Conservation (phyloP, 1,139 yeast genomes). For the Protomyces inouyei region DNA sequence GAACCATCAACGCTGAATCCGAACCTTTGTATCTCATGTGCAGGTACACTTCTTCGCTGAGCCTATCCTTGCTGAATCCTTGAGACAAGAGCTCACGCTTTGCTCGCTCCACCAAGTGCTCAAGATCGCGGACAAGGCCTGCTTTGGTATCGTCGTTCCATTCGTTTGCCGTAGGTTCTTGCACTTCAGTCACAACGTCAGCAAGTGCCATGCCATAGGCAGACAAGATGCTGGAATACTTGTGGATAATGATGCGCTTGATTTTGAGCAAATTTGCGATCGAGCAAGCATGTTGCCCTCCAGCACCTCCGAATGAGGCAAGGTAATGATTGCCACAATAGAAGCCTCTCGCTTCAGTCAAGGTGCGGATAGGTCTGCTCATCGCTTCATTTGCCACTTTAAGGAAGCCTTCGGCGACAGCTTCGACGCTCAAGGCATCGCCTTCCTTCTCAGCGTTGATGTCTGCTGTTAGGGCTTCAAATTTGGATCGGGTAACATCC, state of each 20-base stretch:
- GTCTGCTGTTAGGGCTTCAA: slow-evolving; percentile 43
- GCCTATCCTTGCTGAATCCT: slow-evolving; percentile 45
- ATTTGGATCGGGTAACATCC: slow-evolving; percentile 44
- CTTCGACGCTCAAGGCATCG: slow-evolving; percentile 41
- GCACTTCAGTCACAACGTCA: slow-evolving; percentile 55
- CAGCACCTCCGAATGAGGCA: slow-evolving; percentile 54
- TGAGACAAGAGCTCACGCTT: slow-evolving; percentile 43
- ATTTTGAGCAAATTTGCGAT: slow-evolving; percentile 48
- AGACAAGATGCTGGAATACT: slow-evolving; percentile 49
- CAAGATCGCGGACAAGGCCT: slow-evolving; percentile 41
- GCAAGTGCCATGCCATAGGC: slow-evolving; percentile 54
- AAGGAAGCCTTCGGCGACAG: slow-evolving; percentile 50
- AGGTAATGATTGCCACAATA: slow-evolving; percentile 44
- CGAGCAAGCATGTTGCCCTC: slow-evolving; percentile 52
- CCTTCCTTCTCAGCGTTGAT: slow-evolving; percentile 44
- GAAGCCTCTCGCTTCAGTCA: slow-evolving; percentile 52
- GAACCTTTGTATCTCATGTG: slow-evolving; percentile 83
- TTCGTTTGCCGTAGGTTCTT: slow-evolving; percentile 48
- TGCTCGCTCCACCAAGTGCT: slow-evolving; percentile 40
- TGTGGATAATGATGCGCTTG: slow-evolving; percentile 45
- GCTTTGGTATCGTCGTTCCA: slow-evolving; percentile 40
- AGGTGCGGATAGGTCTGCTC: slow-evolving; percentile 49
- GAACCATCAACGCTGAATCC: slow-evolving; percentile 74
- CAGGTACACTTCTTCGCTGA: slow-evolving; percentile 56
- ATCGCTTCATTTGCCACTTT: slow-evolving; percentile 51